Percentiles rank a stretch among this genome's conserved stretches.
phyloP scores from a whole-genome alignment of 1,139 yeast species.

The Hyphopichia fennica region DNA sequence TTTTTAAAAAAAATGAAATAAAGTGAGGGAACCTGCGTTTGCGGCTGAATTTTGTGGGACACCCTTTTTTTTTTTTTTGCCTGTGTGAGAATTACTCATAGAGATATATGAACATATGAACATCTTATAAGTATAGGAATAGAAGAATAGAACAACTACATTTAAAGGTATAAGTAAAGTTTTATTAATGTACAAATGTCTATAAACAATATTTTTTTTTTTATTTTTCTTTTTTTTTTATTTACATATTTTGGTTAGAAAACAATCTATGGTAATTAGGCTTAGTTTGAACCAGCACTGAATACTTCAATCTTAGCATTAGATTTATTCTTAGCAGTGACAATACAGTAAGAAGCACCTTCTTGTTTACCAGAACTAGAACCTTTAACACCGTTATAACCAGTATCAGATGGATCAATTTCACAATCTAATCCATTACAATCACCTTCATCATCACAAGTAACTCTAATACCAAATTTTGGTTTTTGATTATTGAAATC shows the following conservation, averaged over 20 bases:
- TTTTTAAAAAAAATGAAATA: too few relatives aligned
- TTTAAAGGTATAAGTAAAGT: too few relatives aligned
- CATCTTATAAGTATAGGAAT: too few relatives aligned
- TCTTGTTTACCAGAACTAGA: constrained; percentile 51
- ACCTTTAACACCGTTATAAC: constrained; percentile 54
- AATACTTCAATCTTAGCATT: constrained; percentile 76
- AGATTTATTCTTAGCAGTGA: constrained; percentile 66
- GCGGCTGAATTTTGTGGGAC: too few relatives aligned
- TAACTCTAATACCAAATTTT: constrained; percentile 67
- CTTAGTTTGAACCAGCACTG: constrained; percentile 2
- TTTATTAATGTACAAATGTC: too few relatives aligned
- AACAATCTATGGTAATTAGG: neutral
- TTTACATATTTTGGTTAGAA: neutral
- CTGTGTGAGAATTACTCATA: too few relatives aligned
- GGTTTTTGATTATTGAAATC: constrained; percentile 58
- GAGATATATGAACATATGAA: too few relatives aligned
- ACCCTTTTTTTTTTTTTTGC: too few relatives aligned
- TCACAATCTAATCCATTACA: constrained; percentile 80
- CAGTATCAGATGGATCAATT: constrained; percentile 68
- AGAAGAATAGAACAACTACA: too few relatives aligned
- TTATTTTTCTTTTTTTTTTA: neutral
- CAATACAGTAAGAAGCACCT: constrained; percentile 78
- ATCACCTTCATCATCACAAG: constrained; percentile 64
- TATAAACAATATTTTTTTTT: neutral
- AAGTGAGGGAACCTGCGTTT: too few relatives aligned